A percentile compares a stretch with the other conserved stretches of the same genome.
Evolutionary conservation across 441 rosid species (phyloP).

Genomic region (Populus hybrid): DNA sequence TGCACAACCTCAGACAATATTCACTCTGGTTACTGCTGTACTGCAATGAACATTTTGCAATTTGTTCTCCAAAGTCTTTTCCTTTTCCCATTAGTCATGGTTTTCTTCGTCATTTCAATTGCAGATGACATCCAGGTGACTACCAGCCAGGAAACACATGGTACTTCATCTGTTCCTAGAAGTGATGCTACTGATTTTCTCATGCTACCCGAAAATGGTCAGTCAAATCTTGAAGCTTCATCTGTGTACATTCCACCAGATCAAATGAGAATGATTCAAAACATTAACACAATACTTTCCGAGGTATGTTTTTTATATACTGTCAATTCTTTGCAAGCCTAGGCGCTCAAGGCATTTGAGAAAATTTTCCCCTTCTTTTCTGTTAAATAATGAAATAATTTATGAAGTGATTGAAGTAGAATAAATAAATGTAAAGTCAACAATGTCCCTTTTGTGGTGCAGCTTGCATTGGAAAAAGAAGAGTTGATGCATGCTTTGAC

Average conservation of each 20-base stretch:
- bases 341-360: not conserved
- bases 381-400: not conserved
- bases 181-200: slow-evolving; percentile 36
- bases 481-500: slow-evolving; percentile 76
- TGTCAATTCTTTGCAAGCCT: slow-evolving; percentile 12
- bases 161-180: slow-evolving; percentile 27
- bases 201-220: slow-evolving; percentile 42
- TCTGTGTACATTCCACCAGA: slow-evolving; percentile 70
- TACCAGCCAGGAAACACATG: slow-evolving; percentile 39
- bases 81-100: slow-evolving; percentile 12
- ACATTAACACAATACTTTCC: slow-evolving; percentile 63
- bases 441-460: slow-evolving; percentile 28
- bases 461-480: slow-evolving; percentile 90
- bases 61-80: not conserved
- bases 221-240: slow-evolving; percentile 42
- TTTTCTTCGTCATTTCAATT: slow-evolving; percentile 10
- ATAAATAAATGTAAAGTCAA: slow-evolving; percentile 4
- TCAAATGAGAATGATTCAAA: slow-evolving; percentile 71
- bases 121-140: slow-evolving; percentile 38
- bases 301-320: slow-evolving; percentile 51
- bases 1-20: not conserved
- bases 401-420: slow-evolving; percentile 1
- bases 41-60: not conserved
- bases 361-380: not conserved
- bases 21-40: not conserved